phyloP scores from a whole-genome alignment of 1,139 yeast species.

The Geotrichum reessii region DNA sequence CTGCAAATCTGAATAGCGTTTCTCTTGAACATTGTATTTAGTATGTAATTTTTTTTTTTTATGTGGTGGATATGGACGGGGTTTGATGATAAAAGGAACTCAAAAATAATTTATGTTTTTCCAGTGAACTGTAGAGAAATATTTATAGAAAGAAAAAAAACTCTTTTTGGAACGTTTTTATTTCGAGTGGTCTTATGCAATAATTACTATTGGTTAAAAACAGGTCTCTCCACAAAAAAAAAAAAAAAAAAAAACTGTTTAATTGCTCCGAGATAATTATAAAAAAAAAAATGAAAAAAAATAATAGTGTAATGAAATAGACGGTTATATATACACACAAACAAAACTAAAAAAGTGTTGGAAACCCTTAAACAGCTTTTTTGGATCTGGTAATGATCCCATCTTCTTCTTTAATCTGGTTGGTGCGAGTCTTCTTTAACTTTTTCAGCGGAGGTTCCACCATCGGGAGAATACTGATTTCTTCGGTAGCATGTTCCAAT shows the following conservation, averaged over 20 bases:
- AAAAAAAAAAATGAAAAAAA: not conserved
- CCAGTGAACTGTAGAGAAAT: too few relatives aligned
- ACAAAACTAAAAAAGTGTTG: not conserved
- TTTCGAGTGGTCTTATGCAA: not conserved
- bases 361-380: not conserved
- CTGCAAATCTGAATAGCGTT: not conserved
- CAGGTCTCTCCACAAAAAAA: not conserved
- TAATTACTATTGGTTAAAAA: not conserved
- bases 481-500: constrained; percentile 16
- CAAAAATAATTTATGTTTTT: too few relatives aligned
- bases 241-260: too few relatives aligned
- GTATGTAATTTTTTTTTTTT: not conserved
- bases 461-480: constrained; percentile 15
- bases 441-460: constrained; percentile 21
- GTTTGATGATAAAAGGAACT: not conserved
- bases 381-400: not conserved
- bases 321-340: not conserved
- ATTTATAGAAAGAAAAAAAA: not conserved
- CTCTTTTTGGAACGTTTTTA: not conserved
- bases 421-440: constrained; percentile 23
- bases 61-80: not conserved
- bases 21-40: not conserved
- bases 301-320: too few relatives aligned
- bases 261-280: not conserved
- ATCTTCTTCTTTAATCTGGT: constrained; percentile 19